Conservation (phyloP, 2,329 filamentous ascomycete species). For the Phyllosticta citrichinensis region DNA sequence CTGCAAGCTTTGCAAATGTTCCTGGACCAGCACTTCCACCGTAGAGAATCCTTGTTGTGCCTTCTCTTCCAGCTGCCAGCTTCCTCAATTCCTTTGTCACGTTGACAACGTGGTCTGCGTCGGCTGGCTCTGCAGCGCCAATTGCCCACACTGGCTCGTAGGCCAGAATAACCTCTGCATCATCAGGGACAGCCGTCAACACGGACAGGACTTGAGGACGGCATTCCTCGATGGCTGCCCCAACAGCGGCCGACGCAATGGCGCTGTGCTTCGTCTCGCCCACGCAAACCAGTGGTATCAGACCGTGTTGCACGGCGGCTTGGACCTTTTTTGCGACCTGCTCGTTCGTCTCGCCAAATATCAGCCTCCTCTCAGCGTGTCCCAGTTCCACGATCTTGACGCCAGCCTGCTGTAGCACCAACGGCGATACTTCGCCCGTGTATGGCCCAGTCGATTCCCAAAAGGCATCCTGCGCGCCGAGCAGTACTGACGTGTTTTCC, state of each 20-base stretch:
- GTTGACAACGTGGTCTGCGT: constrained; percentile 59
- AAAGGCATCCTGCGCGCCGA: constrained; percentile 70
- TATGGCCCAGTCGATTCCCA: constrained; percentile 61
- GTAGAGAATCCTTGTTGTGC: constrained; percentile 61
- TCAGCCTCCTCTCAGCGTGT: constrained; percentile 64
- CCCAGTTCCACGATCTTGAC: constrained; percentile 67
- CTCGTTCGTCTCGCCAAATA: constrained; percentile 67
- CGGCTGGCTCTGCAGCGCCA: constrained; percentile 61
- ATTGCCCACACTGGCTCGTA: constrained; percentile 91
- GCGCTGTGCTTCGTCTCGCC: constrained; percentile 53
- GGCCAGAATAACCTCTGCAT: constrained; percentile 63
- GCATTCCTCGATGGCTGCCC: constrained; percentile 56
- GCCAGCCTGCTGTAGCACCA: constrained; percentile 56
- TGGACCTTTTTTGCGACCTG: constrained; percentile 58
- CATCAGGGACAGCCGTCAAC: constrained; percentile 48
- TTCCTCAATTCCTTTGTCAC: constrained; percentile 58
- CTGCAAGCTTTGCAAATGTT: constrained; percentile 56
- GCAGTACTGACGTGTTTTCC: constrained; percentile 42
- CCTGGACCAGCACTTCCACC: constrained; percentile 77
- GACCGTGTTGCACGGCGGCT: constrained; percentile 56
- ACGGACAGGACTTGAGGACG: constrained; percentile 54
- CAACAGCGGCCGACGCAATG: constrained; percentile 40
- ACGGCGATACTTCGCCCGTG: constrained; percentile 68
- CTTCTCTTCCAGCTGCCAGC: constrained; percentile 42
- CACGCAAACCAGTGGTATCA: constrained; percentile 71